Percentiles rank a stretch among this genome's conserved stretches.
These are phyloP conservation scores for Beauveria medogensis DNA, from an alignment of 2,329 filamentous ascomycete species.

Conservation along the genomic window DNA sequence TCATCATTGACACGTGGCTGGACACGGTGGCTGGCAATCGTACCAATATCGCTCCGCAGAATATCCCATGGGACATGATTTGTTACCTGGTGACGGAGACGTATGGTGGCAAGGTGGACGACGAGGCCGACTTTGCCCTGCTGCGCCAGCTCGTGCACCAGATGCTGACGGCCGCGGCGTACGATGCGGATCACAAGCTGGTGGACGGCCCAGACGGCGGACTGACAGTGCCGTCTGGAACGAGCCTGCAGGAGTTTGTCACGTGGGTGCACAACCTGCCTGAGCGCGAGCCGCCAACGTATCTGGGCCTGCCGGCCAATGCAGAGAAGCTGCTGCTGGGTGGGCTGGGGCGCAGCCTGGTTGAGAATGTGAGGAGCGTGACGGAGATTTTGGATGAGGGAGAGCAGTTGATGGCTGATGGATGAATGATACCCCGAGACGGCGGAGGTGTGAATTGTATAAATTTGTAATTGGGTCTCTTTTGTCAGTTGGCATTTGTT, in stretches of 20 bases:
- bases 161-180: slow-evolving; percentile 80
- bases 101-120: slow-evolving; percentile 95
- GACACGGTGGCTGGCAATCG: slow-evolving; percentile 74
- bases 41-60: slow-evolving; percentile 86
- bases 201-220: slow-evolving; percentile 59
- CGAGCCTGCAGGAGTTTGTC: slow-evolving; percentile 77
- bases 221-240: slow-evolving; percentile 70
- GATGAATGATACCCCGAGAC: slow-evolving; percentile 16
- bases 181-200: slow-evolving; percentile 85
- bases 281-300: slow-evolving; percentile 92
- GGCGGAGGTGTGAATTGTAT: neutral
- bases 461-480: neutral
- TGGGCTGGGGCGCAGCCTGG: slow-evolving; percentile 76
- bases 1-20: slow-evolving; percentile 93
- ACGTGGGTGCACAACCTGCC: slow-evolving; percentile 86
- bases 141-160: slow-evolving; percentile 65
- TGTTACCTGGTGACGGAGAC: slow-evolving; percentile 85
- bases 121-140: slow-evolving; percentile 72
- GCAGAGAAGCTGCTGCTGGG: slow-evolving; percentile 93
- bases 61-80: slow-evolving; percentile 95
- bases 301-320: slow-evolving; percentile 86
- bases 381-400: slow-evolving; percentile 87
- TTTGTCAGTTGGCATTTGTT: neutral
- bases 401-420: slow-evolving; percentile 77
- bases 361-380: slow-evolving; percentile 76